phyloP scores from a whole-genome alignment of 441 rosid genomes.

The Viola pubescens region DNA sequence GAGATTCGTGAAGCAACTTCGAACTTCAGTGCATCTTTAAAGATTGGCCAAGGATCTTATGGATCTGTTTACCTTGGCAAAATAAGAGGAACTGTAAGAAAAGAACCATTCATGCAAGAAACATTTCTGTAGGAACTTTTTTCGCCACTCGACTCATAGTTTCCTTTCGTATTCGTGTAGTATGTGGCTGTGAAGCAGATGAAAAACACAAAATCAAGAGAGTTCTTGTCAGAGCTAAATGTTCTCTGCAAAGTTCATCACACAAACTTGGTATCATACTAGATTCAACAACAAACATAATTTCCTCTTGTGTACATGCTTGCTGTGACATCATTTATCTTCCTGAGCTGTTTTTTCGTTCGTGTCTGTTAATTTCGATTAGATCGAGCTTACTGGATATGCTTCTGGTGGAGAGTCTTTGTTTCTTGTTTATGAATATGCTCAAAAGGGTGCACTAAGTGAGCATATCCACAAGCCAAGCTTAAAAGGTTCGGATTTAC shows the following conservation, averaged over 20 bases:
- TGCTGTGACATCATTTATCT: background rate
- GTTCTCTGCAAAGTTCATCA: slow-evolving; percentile 28
- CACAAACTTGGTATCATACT: slow-evolving; percentile 26
- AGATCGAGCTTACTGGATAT: slow-evolving; percentile 34
- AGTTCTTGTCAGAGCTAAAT: slow-evolving; percentile 26
- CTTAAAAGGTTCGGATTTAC: slow-evolving; percentile 18
- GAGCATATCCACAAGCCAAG: slow-evolving; percentile 23
- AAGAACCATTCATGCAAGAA: background rate
- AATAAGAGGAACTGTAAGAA: slow-evolving; percentile 21
- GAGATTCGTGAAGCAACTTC: slow-evolving; percentile 30
- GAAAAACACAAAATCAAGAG: slow-evolving; percentile 28
- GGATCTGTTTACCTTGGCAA: slow-evolving; percentile 29
- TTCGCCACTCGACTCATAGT: background rate
- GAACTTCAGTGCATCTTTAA: slow-evolving; percentile 22
- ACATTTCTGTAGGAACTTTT: background rate
- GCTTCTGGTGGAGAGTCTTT: slow-evolving; percentile 32
- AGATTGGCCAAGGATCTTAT: slow-evolving; percentile 33
- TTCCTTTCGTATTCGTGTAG: slow-evolving; percentile 13
- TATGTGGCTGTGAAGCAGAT: slow-evolving; percentile 35
- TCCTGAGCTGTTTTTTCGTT: background rate
- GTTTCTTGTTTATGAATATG: slow-evolving; percentile 32
- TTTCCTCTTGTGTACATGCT: background rate
- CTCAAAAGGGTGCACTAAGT: slow-evolving; percentile 29
- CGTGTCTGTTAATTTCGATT: slow-evolving; percentile 5
- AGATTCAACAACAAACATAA: background rate